A percentile compares a stretch with the other conserved stretches of the same genome.
These are phyloP conservation scores for Ilyonectria destructans DNA, from an alignment of 2,329 filamentous ascomycete species.

Conservation along the genomic window DNA sequence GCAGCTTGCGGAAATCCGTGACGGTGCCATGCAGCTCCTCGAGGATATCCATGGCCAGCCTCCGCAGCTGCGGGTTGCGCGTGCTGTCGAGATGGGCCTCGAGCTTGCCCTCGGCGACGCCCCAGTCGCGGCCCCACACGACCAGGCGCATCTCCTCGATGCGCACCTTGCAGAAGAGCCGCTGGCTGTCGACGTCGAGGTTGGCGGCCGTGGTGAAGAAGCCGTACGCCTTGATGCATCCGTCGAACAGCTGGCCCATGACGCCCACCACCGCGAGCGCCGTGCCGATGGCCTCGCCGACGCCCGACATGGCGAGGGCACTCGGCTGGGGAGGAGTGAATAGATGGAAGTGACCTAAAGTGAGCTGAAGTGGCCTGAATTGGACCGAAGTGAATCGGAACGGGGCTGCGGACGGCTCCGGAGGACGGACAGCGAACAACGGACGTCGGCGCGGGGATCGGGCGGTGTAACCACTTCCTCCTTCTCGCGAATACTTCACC, in stretches of 20 bases:
- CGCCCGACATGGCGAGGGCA: slow-evolving; percentile 52
- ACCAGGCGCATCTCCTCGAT: slow-evolving; percentile 67
- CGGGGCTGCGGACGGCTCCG: background rate
- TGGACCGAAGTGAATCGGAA: no score
- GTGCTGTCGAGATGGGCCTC: slow-evolving; percentile 60
- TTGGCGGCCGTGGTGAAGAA: slow-evolving; percentile 62
- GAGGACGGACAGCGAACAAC: background rate
- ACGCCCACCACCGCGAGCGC: slow-evolving; percentile 62
- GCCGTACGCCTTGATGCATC: slow-evolving; percentile 63
- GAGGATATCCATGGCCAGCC: slow-evolving; percentile 60
- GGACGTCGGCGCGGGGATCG: background rate
- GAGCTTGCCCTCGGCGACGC: slow-evolving; percentile 62
- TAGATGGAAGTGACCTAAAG: background rate
- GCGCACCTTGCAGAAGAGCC: slow-evolving; percentile 64
- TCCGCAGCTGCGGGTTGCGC: slow-evolving; percentile 56
- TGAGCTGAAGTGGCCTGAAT: background rate
- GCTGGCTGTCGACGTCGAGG: slow-evolving; percentile 61
- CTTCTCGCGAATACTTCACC: background rate
- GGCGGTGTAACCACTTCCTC: background rate
- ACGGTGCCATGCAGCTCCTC: slow-evolving; percentile 62
- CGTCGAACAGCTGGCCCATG: slow-evolving; percentile 64
- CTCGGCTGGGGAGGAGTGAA: background rate
- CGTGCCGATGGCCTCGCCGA: slow-evolving; percentile 57
- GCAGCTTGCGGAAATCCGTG: slow-evolving; percentile 61
- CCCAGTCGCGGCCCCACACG: slow-evolving; percentile 66